Conservation (phyloP, 257 asterid species). For the Plantago elongata region DNA sequence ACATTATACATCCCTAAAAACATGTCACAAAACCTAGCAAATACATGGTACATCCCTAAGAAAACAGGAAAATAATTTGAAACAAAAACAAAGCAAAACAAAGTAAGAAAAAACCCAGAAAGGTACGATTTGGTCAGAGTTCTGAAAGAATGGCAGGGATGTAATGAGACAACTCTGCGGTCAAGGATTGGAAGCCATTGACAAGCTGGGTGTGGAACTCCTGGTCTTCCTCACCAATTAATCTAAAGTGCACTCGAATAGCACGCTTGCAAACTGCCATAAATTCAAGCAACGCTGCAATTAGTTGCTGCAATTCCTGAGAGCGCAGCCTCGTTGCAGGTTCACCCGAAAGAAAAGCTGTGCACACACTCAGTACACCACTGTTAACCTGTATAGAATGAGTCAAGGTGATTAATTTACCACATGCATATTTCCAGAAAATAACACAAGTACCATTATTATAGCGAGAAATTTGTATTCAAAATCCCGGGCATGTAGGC, state of each 20-base stretch:
- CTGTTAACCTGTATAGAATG: constrained; percentile 65
- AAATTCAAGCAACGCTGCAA: constrained; percentile 94
- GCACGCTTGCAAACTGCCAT: constrained; percentile 99
- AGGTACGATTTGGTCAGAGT: constrained; percentile 36
- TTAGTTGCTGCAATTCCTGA: constrained; percentile 92
- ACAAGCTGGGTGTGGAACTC: constrained; percentile 98
- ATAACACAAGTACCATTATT: background rate
- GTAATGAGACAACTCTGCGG: constrained; percentile 97
- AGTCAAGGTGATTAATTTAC: background rate
- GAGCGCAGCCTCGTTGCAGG: constrained; percentile 98
- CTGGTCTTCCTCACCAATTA: constrained; percentile 96
- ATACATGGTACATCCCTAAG: background rate
- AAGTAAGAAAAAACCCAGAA: background rate
- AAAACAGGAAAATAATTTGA: background rate
- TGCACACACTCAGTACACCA: constrained; percentile 95
- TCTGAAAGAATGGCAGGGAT: constrained; percentile 99
- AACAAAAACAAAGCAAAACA: constrained; percentile 1
- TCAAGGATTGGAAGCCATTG: constrained; percentile 95
- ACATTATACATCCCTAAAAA: too few species aligned
- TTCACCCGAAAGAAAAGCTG: constrained; percentile 98
- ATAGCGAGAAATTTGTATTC: background rate
- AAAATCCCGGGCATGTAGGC: background rate
- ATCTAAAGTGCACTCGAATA: constrained; percentile 85
- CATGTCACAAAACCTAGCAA: too few species aligned
- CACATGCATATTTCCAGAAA: background rate